phyloP scores from a whole-genome alignment of 805 yeast species.

The Nematodospora valgi region DNA sequence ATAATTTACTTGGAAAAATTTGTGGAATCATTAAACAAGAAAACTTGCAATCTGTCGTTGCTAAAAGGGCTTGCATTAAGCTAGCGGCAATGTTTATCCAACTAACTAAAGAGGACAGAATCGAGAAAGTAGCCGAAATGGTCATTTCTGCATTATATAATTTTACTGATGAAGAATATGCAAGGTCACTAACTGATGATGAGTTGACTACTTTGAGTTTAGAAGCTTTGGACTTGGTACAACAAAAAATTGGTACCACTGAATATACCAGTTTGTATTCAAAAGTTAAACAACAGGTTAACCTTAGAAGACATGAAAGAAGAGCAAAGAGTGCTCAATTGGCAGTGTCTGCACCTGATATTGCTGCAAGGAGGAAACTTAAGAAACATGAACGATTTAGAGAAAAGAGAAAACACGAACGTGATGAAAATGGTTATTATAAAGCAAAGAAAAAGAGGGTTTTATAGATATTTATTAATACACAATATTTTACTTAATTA shows the following conservation, averaged over 20 bases:
- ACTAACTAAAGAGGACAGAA: constrained; percentile 40
- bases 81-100: constrained; percentile 63
- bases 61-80: constrained; percentile 70
- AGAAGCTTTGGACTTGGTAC: constrained; percentile 68
- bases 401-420: constrained; percentile 71
- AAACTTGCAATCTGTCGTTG: constrained; percentile 45
- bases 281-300: constrained; percentile 59
- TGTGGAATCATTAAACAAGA: constrained; percentile 67
- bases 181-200: constrained; percentile 39
- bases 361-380: constrained; percentile 73
- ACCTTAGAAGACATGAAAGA: constrained; percentile 68
- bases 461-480: constrained; percentile 4
- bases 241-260: constrained; percentile 66
- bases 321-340: constrained; percentile 70
- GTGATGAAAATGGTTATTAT: constrained; percentile 75
- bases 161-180: constrained; percentile 44
- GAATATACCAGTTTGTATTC: constrained; percentile 61
- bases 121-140: constrained; percentile 43
- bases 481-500: too few species aligned
- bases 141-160: constrained; percentile 53
- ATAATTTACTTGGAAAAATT: constrained; percentile 62
- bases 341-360: constrained; percentile 75
- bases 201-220: constrained; percentile 52
- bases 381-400: constrained; percentile 72
- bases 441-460: constrained; percentile 55